phyloP scores from a whole-genome alignment of 2,329 filamentous ascomycete genomes.

The Trichothecium roseum region DNA sequence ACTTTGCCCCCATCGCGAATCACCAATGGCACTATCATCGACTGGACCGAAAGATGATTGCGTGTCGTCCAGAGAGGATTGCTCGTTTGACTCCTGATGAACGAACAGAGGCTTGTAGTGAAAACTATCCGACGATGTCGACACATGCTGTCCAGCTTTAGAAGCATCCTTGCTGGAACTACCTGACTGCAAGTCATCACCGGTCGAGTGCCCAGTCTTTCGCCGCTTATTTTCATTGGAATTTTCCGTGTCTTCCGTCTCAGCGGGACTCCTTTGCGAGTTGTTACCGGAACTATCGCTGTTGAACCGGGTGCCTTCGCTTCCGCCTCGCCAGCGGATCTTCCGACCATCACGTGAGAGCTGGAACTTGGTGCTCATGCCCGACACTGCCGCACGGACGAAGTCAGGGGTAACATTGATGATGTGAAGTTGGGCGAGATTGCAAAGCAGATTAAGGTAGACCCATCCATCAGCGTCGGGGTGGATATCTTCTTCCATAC shows the following conservation, averaged over 20 bases:
- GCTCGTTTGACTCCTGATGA: constrained; percentile 35
- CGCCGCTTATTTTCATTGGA: constrained; percentile 36
- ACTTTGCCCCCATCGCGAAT: constrained; percentile 35
- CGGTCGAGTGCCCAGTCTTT: constrained; percentile 26
- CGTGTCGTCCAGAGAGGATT: constrained; percentile 37
- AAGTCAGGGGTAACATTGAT: constrained; percentile 74
- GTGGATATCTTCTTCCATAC: constrained; percentile 34
- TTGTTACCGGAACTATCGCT: constrained; percentile 49
- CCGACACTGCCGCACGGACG: constrained; percentile 59
- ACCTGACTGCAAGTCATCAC: constrained; percentile 21
- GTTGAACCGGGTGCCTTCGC: constrained; percentile 52
- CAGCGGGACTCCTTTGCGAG: constrained; percentile 28
- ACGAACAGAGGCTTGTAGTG: constrained; percentile 56
- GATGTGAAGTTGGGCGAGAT: constrained; percentile 76
- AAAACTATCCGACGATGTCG: constrained; percentile 35
- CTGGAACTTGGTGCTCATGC: constrained; percentile 66
- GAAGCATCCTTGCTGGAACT: constrained; percentile 25
- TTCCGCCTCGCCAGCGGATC: constrained; percentile 67
- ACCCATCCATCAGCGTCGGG: constrained; percentile 67
- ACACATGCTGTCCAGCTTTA: constrained; percentile 27
- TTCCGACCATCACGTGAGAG: constrained; percentile 68
- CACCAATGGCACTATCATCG: constrained; percentile 38
- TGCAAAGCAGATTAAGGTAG: constrained; percentile 70
- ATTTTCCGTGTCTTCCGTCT: constrained; percentile 36
- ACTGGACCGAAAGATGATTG: constrained; percentile 34